These are phyloP conservation scores for Beauveria pseudobassiana DNA, from an alignment of 2,329 filamentous ascomycete species.

Conservation along the genomic window DNA sequence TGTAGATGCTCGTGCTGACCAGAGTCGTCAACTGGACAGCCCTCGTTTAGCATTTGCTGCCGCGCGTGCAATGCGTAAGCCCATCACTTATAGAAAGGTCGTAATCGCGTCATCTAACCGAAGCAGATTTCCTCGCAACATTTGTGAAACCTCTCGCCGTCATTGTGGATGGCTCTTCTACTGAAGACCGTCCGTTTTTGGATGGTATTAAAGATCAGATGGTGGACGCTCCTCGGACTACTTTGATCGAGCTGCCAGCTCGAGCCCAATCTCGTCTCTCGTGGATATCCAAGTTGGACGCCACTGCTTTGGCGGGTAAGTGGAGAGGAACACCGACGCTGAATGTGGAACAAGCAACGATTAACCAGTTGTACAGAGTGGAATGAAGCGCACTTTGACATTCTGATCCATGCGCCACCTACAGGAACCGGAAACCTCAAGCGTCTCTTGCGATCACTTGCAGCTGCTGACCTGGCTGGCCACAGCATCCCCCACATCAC, in stretches of 20 bases:
- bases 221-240: slow-evolving; percentile 36
- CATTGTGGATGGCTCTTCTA: slow-evolving; percentile 59
- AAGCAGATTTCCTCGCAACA: slow-evolving; percentile 56
- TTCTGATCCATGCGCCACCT: slow-evolving; percentile 70
- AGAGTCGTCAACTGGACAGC: slow-evolving; percentile 60
- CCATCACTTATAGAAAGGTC: neutral
- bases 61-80: slow-evolving; percentile 54
- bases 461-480: slow-evolving; percentile 66
- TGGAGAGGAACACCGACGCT: neutral
- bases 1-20: slow-evolving; percentile 70
- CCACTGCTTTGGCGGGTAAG: slow-evolving; percentile 57
- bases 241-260: slow-evolving; percentile 68
- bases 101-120: slow-evolving; percentile 15
- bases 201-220: slow-evolving; percentile 51
- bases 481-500: slow-evolving; percentile 66
- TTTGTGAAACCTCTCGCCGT: slow-evolving; percentile 73
- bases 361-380: slow-evolving; percentile 46
- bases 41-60: slow-evolving; percentile 59
- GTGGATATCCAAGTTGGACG: slow-evolving; percentile 76
- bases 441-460: slow-evolving; percentile 68
- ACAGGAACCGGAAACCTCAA: slow-evolving; percentile 67
- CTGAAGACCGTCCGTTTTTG: slow-evolving; percentile 64
- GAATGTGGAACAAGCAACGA: slow-evolving; percentile 15
- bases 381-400: slow-evolving; percentile 72
- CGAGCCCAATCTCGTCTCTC: slow-evolving; percentile 54